Conservation (phyloP, 768 basidiomycete species). For the Candolleomyces aberdarensis region DNA sequence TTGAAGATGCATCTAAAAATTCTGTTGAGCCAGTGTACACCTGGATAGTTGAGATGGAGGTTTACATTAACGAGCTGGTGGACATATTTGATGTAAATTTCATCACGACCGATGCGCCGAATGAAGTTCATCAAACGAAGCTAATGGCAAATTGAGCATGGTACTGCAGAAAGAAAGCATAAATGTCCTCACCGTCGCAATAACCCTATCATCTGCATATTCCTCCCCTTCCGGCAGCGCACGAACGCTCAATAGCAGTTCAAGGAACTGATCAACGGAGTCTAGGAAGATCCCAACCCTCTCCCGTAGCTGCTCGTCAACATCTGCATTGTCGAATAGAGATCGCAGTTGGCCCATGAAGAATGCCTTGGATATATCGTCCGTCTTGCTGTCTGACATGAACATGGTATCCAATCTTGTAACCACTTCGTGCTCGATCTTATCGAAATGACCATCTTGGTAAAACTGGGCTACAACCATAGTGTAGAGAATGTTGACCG, state of each 20-base stretch:
- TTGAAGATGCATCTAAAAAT: constrained; percentile 73
- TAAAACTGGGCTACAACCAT: constrained; percentile 95
- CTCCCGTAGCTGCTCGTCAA: constrained; percentile 75
- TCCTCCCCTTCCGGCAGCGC: constrained; percentile 91
- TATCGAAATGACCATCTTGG: constrained; percentile 78
- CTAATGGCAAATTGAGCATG: constrained; percentile 33
- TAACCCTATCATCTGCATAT: constrained; percentile 91
- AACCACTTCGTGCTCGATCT: constrained; percentile 90
- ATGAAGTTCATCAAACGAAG: constrained; percentile 93
- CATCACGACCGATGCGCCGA: constrained; percentile 84
- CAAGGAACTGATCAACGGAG: constrained; percentile 89
- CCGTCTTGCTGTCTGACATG: constrained; percentile 89
- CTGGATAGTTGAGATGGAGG: constrained; percentile 7
- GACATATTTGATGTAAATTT: constrained; percentile 95
- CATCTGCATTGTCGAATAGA: constrained; percentile 81
- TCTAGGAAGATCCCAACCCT: constrained; percentile 82
- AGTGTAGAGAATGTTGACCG: constrained; percentile 88
- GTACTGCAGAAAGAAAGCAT: neutral
- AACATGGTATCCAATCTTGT: constrained; percentile 88
- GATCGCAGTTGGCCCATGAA: constrained; percentile 89
- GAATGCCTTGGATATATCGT: constrained; percentile 88
- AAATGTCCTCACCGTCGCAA: constrained; percentile 64
- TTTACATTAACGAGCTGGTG: constrained; percentile 90
- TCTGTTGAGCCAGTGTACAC: constrained; percentile 12
- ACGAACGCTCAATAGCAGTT: constrained; percentile 81